Conservation (phyloP, 768 basidiomycete species). For the Tulasnella sp. region DNA sequence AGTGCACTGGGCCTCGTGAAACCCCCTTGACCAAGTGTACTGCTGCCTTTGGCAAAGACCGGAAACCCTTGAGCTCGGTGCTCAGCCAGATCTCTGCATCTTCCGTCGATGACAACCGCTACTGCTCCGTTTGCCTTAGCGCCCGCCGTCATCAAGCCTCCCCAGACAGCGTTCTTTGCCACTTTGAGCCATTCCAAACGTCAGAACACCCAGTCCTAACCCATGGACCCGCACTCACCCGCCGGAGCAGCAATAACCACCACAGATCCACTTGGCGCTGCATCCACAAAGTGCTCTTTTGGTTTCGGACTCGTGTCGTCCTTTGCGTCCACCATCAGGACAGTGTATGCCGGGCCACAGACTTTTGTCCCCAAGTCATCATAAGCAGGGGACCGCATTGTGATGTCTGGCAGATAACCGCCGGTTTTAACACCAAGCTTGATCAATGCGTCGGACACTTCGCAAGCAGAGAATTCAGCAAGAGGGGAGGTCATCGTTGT, state of each 20-base stretch:
- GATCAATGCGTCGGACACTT: conserved; percentile 82
- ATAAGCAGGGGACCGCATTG: conserved; percentile 43
- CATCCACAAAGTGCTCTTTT: conserved; percentile 73
- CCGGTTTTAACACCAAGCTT: conserved; percentile 66
- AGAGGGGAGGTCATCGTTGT: neutral
- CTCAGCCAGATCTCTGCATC: conserved; percentile 78
- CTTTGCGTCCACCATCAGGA: conserved; percentile 61
- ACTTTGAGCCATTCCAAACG: conserved; percentile 35
- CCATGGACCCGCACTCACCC: conserved; percentile 40
- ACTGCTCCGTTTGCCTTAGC: conserved; percentile 60
- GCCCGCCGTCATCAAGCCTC: conserved; percentile 80
- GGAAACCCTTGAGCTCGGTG: conserved; percentile 63
- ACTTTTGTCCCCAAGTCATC: conserved; percentile 35
- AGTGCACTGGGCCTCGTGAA: conserved; percentile 75
- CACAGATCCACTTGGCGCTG: conserved; percentile 53
- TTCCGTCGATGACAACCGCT: conserved; percentile 69
- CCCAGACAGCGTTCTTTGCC: conserved; percentile 80
- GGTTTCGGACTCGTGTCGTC: conserved; percentile 57
- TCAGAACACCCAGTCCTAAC: neutral
- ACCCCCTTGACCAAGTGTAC: conserved; percentile 77
- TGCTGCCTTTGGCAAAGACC: conserved; percentile 73
- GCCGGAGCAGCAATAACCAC: conserved; percentile 69
- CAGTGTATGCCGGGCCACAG: conserved; percentile 81
- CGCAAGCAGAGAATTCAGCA: conserved; percentile 50
- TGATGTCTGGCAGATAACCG: conserved; percentile 74